phyloP scores from a whole-genome alignment of 257 asterid species.

The Nicotiana paniculata region DNA sequence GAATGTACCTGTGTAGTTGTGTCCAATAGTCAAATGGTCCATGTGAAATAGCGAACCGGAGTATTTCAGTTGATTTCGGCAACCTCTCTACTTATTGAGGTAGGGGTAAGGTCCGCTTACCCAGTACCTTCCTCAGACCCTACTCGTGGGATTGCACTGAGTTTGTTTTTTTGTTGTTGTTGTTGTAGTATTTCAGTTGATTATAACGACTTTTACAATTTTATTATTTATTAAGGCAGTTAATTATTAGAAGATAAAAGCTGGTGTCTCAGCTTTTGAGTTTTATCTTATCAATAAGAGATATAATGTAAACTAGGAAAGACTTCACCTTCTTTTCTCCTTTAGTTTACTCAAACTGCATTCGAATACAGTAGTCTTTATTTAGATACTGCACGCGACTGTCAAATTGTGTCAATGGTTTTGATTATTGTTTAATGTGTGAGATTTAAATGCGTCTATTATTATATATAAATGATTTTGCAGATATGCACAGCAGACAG shows the following conservation, averaged over 20 bases:
- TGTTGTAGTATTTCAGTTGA: too few species aligned
- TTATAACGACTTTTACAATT: too few species aligned
- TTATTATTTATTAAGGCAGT: too few species aligned
- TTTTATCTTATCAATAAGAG: too few species aligned
- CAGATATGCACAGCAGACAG: conserved; percentile 96
- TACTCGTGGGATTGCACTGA: too few species aligned
- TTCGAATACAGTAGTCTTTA: not conserved
- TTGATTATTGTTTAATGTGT: not conserved
- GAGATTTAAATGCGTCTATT: not conserved
- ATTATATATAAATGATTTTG: not conserved
- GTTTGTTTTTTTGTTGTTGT: too few species aligned
- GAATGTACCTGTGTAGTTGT: not conserved
- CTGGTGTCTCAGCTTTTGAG: too few species aligned
- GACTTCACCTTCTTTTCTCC: not conserved
- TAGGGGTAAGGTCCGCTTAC: too few species aligned
- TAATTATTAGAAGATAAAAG: too few species aligned
- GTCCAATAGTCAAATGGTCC: not conserved
- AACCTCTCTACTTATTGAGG: too few species aligned
- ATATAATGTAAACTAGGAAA: not conserved
- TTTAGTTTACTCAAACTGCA: not conserved
- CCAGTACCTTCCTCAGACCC: too few species aligned
- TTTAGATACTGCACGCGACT: not conserved
- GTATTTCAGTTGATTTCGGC: too few species aligned
- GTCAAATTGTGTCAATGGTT: not conserved
- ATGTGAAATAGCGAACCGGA: not conserved